Evolutionary conservation across 1,139 yeast species (phyloP).

Genomic region (Geotrichum histeridarum): DNA sequence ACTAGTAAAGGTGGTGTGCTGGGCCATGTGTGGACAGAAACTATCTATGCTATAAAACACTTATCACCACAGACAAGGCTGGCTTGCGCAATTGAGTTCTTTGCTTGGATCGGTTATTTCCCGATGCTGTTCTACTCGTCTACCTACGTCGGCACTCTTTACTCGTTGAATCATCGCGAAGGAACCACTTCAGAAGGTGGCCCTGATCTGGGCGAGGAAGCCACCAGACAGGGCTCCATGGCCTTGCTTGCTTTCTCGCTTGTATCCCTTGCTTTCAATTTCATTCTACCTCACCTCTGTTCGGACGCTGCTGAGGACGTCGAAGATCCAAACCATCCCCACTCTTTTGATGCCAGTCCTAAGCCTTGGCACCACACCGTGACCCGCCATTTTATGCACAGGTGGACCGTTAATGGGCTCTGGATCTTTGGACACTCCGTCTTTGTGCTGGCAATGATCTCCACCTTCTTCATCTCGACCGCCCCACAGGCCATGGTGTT

Average conservation of each 20-base stretch:
- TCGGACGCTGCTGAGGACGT: slow-evolving; percentile 14
- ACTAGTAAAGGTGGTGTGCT: slow-evolving; percentile 26
- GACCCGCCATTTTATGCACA: slow-evolving; percentile 18
- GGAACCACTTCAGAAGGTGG: slow-evolving; percentile 27
- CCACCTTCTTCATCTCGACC: slow-evolving; percentile 41
- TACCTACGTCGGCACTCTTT: slow-evolving; percentile 47
- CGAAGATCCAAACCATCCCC: slow-evolving; percentile 5
- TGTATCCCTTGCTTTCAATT: slow-evolving; percentile 40
- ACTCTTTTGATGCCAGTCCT: slow-evolving; percentile 9
- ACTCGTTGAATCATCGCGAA: slow-evolving; percentile 37
- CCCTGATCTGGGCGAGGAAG: slow-evolving; percentile 31
- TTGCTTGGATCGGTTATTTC: slow-evolving; percentile 51
- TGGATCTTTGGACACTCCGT: slow-evolving; percentile 44
- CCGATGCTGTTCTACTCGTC: slow-evolving; percentile 49
- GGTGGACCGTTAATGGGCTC: slow-evolving; percentile 35
- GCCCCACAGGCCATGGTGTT: slow-evolving; percentile 40
- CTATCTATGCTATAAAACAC: slow-evolving; percentile 39
- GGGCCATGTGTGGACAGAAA: slow-evolving; percentile 31
- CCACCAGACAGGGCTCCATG: slow-evolving; percentile 44
- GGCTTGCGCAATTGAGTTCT: slow-evolving; percentile 45
- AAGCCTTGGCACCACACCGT: too few relatives aligned
- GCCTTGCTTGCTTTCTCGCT: slow-evolving; percentile 44
- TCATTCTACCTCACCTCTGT: slow-evolving; percentile 40
- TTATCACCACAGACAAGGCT: slow-evolving; percentile 43
- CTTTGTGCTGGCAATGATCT: slow-evolving; percentile 40